These are phyloP conservation scores for Teratosphaeria destructans DNA, from an alignment of 2,329 filamentous ascomycete genomes.

Conservation along the genomic window DNA sequence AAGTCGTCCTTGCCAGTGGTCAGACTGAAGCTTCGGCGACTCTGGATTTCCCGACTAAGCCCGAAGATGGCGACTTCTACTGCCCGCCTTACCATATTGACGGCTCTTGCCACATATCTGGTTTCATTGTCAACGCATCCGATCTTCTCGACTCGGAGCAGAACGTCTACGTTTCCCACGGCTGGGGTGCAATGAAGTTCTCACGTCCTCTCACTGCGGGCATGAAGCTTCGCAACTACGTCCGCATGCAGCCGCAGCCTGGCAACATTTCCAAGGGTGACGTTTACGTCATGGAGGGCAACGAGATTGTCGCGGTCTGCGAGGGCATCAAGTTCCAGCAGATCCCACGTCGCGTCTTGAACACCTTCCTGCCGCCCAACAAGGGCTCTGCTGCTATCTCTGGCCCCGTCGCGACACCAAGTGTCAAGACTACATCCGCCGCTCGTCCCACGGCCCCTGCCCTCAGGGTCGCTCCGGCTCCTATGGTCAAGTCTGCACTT, in stretches of 20 bases:
- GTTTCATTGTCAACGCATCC: constrained; percentile 51
- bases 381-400: constrained; percentile 24
- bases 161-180: constrained; percentile 52
- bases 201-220: constrained; percentile 32
- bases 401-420: constrained; percentile 25
- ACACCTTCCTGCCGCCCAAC: constrained; percentile 56
- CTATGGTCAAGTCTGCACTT: constrained; percentile 11
- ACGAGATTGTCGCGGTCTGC: constrained; percentile 48
- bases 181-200: constrained; percentile 49
- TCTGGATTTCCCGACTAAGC: constrained; percentile 45
- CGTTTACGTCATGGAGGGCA: constrained; percentile 51
- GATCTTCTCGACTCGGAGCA: constrained; percentile 49
- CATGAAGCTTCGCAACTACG: constrained; percentile 48
- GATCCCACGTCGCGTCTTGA: constrained; percentile 55
- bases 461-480: constrained; percentile 10
- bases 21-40: constrained; percentile 45
- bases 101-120: constrained; percentile 46
- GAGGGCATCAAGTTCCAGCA: constrained; percentile 56
- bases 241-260: constrained; percentile 49
- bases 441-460: constrained; percentile 1
- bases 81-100: constrained; percentile 52
- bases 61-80: constrained; percentile 45
- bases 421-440: constrained; percentile 5
- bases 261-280: constrained; percentile 49
- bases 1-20: constrained; percentile 48